phyloP scores from a whole-genome alignment of 2,329 filamentous ascomycete genomes.

The Zymoseptoria passerinii region DNA sequence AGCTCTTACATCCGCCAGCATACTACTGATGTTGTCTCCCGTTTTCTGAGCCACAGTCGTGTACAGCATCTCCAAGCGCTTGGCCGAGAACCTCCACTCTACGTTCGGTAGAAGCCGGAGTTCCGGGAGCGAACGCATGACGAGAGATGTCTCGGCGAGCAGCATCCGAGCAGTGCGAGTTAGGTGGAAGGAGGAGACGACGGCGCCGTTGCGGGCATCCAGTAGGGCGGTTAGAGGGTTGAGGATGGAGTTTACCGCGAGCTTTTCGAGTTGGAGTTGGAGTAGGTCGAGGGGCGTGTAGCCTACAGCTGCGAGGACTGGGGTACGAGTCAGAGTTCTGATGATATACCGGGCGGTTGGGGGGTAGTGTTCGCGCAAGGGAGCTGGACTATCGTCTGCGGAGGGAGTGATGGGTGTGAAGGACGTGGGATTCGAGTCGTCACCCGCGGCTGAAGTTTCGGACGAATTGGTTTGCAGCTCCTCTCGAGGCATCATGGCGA shows the following conservation, averaged over 20 bases:
- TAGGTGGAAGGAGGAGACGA: conserved; percentile 59
- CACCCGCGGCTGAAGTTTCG: background rate
- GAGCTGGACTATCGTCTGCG: background rate
- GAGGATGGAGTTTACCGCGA: conserved; percentile 67
- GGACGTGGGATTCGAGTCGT: background rate
- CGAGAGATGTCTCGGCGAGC: conserved; percentile 62
- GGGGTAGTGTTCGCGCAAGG: conserved; percentile 26
- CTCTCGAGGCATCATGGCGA: conserved; percentile 44
- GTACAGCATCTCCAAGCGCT: conserved; percentile 55
- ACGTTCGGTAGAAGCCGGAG: conserved; percentile 54
- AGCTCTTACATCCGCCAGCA: conserved; percentile 57
- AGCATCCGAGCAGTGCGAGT: conserved; percentile 61
- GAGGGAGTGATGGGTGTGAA: background rate
- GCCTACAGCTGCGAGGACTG: conserved; percentile 53
- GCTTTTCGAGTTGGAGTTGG: conserved; percentile 65
- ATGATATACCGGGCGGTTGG: conserved; percentile 53
- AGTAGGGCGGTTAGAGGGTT: conserved; percentile 76
- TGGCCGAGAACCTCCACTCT: conserved; percentile 49
- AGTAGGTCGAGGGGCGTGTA: conserved; percentile 56
- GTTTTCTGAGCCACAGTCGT: conserved; percentile 48
- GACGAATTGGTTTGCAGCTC: conserved; percentile 2
- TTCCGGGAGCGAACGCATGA: conserved; percentile 70
- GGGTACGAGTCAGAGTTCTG: conserved; percentile 53
- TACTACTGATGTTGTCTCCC: conserved; percentile 52
- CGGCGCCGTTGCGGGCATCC: conserved; percentile 63